A percentile compares a stretch with the other conserved stretches of the same genome.
Evolutionary conservation across 2,329 filamentous ascomycete species (phyloP).

Genomic region (Fusarium duplospermum): DNA sequence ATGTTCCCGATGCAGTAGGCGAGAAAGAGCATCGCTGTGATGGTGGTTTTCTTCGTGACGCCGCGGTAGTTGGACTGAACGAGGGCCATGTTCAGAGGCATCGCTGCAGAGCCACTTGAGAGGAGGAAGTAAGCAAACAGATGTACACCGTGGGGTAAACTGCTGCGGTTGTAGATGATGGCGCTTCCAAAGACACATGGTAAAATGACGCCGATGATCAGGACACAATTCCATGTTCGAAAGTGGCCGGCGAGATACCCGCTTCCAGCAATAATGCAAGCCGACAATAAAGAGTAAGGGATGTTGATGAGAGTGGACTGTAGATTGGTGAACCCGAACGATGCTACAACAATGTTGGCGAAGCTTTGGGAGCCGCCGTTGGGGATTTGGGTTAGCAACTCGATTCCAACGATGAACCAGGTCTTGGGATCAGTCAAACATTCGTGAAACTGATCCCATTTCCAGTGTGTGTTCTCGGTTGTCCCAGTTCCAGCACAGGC

Average conservation of each 20-base stretch:
- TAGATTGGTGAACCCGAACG: slow-evolving; percentile 66
- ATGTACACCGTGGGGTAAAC: slow-evolving; percentile 56
- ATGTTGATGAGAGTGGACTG: slow-evolving; percentile 69
- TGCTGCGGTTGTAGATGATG: slow-evolving; percentile 61
- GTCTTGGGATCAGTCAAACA: slow-evolving; percentile 69
- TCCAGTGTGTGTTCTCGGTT: slow-evolving; percentile 61
- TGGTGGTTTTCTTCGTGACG: slow-evolving; percentile 70
- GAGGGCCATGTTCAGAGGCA: slow-evolving; percentile 67
- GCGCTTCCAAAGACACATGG: slow-evolving; percentile 65
- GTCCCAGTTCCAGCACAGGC: slow-evolving; percentile 63
- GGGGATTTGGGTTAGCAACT: slow-evolving; percentile 67
- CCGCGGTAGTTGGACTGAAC: slow-evolving; percentile 67
- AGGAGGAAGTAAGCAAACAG: slow-evolving; percentile 70
- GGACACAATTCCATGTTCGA: slow-evolving; percentile 62
- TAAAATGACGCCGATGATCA: slow-evolving; percentile 62
- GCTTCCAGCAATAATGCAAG: slow-evolving; percentile 59
- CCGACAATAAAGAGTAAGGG: slow-evolving; percentile 66
- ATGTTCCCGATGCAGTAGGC: slow-evolving; percentile 69
- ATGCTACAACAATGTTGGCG: slow-evolving; percentile 66
- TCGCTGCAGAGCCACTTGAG: slow-evolving; percentile 62
- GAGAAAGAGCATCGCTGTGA: slow-evolving; percentile 66
- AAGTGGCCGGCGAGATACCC: slow-evolving; percentile 64
- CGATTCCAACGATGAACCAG: slow-evolving; percentile 67
- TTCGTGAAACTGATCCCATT: slow-evolving; percentile 63
- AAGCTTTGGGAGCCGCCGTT: slow-evolving; percentile 72